These are phyloP conservation scores for Globisporangium okanoganense DNA, from an alignment of 352 stramenopile species.

Conservation along the genomic window DNA sequence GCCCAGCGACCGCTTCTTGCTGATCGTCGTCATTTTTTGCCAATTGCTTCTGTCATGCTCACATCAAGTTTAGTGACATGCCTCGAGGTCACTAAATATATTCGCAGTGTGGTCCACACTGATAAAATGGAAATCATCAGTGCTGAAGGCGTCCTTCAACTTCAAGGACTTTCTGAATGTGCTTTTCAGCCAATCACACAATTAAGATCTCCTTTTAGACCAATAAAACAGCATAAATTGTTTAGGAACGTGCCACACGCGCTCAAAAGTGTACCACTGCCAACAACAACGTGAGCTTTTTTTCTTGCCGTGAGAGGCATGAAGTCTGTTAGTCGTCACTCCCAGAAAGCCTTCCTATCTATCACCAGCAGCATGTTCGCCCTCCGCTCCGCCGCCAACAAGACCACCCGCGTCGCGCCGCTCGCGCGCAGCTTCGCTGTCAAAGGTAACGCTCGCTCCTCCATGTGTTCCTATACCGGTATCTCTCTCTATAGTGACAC, in stretches of 20 bases:
- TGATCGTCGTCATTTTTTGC: not conserved
- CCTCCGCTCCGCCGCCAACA: conserved; percentile 27
- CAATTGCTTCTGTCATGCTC: too few relatives aligned
- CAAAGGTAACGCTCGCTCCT: conserved; percentile 39
- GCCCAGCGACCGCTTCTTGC: not conserved
- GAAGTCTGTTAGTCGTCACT: conserved; percentile 15
- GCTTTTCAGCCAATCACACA: not conserved
- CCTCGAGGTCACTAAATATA: too few relatives aligned
- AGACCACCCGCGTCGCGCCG: conserved; percentile 8
- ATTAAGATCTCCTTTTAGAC: not conserved
- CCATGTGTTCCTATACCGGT: not conserved
- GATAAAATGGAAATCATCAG: not conserved
- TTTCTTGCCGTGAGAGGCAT: not conserved
- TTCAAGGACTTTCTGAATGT: not conserved
- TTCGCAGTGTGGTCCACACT: too few relatives aligned
- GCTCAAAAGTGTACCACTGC: not conserved
- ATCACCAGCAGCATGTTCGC: conserved; percentile 35
- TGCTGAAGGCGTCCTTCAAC: conserved; percentile 2
- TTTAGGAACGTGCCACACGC: too few relatives aligned
- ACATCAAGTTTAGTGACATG: too few relatives aligned
- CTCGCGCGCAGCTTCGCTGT: conserved; percentile 47
- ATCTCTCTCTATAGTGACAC: not conserved
- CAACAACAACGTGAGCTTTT: not conserved
- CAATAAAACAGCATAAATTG: not conserved
- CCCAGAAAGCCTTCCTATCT: conserved; percentile 13